A percentile compares a stretch with the other conserved stretches of the same genome.
These are phyloP conservation scores for Recurvomyces mirabilis DNA, from an alignment of 495 filamentous ascomycete genomes.

Conservation along the genomic window DNA sequence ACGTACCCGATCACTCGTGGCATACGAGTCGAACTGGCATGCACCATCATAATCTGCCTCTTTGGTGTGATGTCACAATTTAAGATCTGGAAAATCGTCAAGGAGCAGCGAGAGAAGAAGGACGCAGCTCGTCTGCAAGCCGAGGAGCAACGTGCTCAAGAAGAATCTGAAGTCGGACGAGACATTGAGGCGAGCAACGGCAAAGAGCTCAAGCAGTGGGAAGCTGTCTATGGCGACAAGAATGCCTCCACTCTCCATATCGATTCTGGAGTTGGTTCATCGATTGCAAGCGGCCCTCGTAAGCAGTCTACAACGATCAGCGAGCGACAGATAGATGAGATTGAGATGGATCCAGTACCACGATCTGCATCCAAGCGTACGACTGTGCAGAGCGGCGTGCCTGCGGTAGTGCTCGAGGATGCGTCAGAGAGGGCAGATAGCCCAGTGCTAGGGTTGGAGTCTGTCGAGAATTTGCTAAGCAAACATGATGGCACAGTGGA, in stretches of 20 bases:
- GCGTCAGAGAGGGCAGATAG: too few relatives aligned
- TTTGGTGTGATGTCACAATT: conserved; percentile 75
- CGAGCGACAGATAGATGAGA: conserved; percentile 21
- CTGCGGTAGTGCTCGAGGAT: too few relatives aligned
- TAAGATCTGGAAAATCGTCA: conserved; percentile 78
- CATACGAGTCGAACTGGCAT: conserved; percentile 74
- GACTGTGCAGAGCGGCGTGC: too few relatives aligned
- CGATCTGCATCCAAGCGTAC: too few relatives aligned
- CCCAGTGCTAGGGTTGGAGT: too few relatives aligned
- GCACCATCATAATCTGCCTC: conserved; percentile 59
- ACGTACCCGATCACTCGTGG: conserved; percentile 82
- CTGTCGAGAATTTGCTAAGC: too few relatives aligned
- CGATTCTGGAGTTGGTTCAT: conserved; percentile 44
- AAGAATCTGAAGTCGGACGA: conserved; percentile 58
- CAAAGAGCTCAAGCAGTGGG: conserved; percentile 66
- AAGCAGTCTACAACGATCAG: conserved; percentile 34
- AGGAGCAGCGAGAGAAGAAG: conserved; percentile 54
- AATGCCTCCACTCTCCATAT: conserved; percentile 22
- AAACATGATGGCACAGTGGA: too few relatives aligned
- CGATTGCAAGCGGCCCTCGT: conserved; percentile 38
- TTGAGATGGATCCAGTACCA: conserved; percentile 17
- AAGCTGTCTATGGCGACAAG: conserved; percentile 58
- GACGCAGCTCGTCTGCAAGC: conserved; percentile 45
- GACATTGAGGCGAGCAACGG: conserved; percentile 56
- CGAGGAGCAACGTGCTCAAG: conserved; percentile 48